Evolutionary conservation across 2,329 filamentous ascomycete species (phyloP), one percentile per base, ranked within the genome.

Genomic region (Dactylonectria macrodidyma): DNA sequence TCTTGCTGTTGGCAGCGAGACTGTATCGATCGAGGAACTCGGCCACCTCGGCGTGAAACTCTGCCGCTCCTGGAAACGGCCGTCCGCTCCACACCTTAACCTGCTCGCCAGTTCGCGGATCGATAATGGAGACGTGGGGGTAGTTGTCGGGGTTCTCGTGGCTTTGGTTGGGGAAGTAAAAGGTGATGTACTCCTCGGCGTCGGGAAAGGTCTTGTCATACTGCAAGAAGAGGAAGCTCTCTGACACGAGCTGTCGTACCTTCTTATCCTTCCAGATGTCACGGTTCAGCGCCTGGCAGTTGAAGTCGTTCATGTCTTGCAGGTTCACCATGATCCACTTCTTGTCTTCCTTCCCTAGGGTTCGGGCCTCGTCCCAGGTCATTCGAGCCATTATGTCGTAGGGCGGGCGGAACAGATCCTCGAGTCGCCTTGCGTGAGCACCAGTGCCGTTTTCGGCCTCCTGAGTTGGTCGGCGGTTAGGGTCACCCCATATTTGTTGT

Each of bases 21-120:
- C 95, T 98, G 83, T 98, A 99, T 26, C 96, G 90, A 78, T 98
- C 96, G n/a, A 99, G 88, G 75, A 99, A 99, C 81, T 98, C 95
- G 77, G 94, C 93, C 2, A 99, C 87, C 78, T 98, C 94, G 77
- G 95, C 94, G 68, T 97, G 89, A 75, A 99, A 98, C 14, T 98
- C 95, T 10, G 88, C 80, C 0, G 94, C 84, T 46, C 87, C 88
- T 1, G 95, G 91, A 61, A 95, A 93, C 1, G 95, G 94, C 9
- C 89, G 87, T 1, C 95, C 95, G 14, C 93, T 95, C 95, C 96
- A 98, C 1, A 95, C 89, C 84, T 99, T 99, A 79, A 99, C 93
- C 81, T 98, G 95, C 82, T 99, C 96, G 68, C 96, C 96, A 1
- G 96, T 99, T 67, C 96, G 89, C 2, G 96, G 96, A 75, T 99